These are phyloP conservation scores for Aspergillus bertholletiae DNA, from an alignment of 495 filamentous ascomycete species.

Conservation along the genomic window DNA sequence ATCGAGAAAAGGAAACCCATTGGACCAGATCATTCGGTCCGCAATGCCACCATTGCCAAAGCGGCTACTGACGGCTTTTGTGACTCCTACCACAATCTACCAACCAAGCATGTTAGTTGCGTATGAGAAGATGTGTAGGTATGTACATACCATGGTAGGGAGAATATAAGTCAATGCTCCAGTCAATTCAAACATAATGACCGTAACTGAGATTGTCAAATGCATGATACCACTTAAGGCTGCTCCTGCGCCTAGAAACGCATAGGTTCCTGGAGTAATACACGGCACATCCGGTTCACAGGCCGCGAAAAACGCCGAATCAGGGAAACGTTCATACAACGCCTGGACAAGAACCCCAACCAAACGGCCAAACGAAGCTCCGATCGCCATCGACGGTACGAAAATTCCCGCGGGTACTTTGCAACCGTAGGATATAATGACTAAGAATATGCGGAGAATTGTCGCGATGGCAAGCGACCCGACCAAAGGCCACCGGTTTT, in stretches of 20 bases:
- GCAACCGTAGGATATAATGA: constrained; percentile 97
- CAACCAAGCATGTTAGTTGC: constrained; percentile 15
- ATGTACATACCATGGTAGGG: constrained; percentile 73
- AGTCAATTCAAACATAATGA: constrained; percentile 98
- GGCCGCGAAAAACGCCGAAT: constrained; percentile 77
- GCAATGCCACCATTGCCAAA: constrained; percentile 96
- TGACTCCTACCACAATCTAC: constrained; percentile 90
- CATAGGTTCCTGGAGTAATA: constrained; percentile 95
- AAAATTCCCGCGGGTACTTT: constrained; percentile 98
- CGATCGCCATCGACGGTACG: constrained; percentile 96
- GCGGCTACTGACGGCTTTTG: constrained; percentile 87
- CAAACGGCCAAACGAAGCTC: constrained; percentile 88
- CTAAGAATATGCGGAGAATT: constrained; percentile 72
- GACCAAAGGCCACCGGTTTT: constrained; percentile 75
- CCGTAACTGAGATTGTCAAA: constrained; percentile 91
- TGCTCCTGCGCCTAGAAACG: constrained; percentile 90
- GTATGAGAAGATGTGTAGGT: background rate
- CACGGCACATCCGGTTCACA: constrained; percentile 92
- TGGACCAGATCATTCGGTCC: constrained; percentile 99
- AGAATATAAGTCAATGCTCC: constrained; percentile 94
- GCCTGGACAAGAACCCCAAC: constrained; percentile 93
- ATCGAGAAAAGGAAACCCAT: constrained; percentile 94
- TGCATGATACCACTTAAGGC: constrained; percentile 98
- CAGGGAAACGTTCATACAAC: constrained; percentile 77
- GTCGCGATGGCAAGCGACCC: constrained; percentile 78